These are phyloP conservation scores for Neofusicoccum umdonicola DNA, from an alignment of 2,329 filamentous ascomycete genomes.

Conservation along the genomic window DNA sequence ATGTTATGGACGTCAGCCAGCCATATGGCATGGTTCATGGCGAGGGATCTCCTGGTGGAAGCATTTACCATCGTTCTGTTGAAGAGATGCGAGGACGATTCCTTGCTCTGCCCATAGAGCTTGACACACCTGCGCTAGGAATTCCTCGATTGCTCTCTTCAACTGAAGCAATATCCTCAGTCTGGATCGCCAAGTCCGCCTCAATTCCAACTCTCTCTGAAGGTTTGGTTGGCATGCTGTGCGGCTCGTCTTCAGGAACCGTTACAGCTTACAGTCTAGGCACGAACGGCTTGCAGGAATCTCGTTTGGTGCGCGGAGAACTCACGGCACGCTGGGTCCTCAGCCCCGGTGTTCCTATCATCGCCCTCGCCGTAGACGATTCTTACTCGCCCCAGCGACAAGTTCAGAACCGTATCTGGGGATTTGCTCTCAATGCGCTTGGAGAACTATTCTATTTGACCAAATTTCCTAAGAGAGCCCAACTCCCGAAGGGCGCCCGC, in stretches of 20 bases:
- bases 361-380: constrained; percentile 80
- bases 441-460: constrained; percentile 87
- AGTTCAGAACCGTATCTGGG: constrained; percentile 73
- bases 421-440: constrained; percentile 88
- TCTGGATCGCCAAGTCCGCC: constrained; percentile 87
- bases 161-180: constrained; percentile 69
- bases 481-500: constrained; percentile 48
- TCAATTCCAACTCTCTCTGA: constrained; percentile 69
- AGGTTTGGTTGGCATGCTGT: constrained; percentile 76
- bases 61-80: constrained; percentile 71
- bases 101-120: constrained; percentile 60
- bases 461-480: constrained; percentile 61
- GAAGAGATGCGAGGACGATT: constrained; percentile 77
- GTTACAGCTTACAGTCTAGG: constrained; percentile 79
- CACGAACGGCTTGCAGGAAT: constrained; percentile 56
- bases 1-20: constrained; percentile 88
- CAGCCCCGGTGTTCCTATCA: constrained; percentile 88
- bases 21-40: constrained; percentile 79
- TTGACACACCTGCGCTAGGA: constrained; percentile 64
- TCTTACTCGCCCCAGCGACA: constrained; percentile 71
- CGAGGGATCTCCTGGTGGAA: constrained; percentile 81
- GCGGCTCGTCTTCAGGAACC: constrained; percentile 78
- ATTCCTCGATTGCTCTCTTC: constrained; percentile 73
- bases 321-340: constrained; percentile 85
- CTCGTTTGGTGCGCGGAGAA: constrained; percentile 68